phyloP scores from a whole-genome alignment of 208 protist genomes.

The Wallacemonas rigidus region DNA sequence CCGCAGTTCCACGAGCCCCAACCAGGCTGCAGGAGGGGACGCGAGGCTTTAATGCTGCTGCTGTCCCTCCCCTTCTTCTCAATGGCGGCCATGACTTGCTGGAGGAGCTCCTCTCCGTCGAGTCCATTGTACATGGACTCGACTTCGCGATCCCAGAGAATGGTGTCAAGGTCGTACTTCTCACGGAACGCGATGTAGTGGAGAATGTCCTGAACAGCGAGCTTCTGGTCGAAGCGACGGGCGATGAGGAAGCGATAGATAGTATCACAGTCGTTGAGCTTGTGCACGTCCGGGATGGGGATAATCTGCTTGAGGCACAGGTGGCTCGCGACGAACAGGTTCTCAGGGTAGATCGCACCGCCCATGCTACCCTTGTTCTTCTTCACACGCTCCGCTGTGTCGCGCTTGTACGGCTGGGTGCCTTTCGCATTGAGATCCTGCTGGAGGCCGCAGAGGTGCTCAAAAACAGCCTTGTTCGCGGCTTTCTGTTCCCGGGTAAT shows the following conservation, averaged over 20 bases:
- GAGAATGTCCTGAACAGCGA: conserved; percentile 37
- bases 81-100: conserved; percentile 36
- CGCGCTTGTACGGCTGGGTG: conserved; percentile 25
- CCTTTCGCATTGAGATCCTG: conserved; percentile 36
- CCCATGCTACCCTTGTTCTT: conserved; percentile 25
- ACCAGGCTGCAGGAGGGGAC: conserved; percentile 55
- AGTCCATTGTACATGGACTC: conserved; percentile 46
- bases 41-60: conserved; percentile 35
- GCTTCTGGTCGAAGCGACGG: conserved; percentile 34
- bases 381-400: conserved; percentile 23
- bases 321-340: conserved; percentile 26
- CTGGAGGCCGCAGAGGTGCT: conserved; percentile 38
- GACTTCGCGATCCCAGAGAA: conserved; percentile 57
- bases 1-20: conserved; percentile 61
- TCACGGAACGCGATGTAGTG: conserved; percentile 61
- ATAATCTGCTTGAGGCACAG: conserved; percentile 44
- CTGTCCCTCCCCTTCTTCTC: conserved; percentile 21
- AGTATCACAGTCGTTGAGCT: conserved; percentile 54
- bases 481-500: conserved; percentile 36
- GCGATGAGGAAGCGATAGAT: conserved; percentile 72
- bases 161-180: conserved; percentile 48
- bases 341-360: conserved; percentile 41
- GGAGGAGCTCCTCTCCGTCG: conserved; percentile 50
- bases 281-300: conserved; percentile 61
- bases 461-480: conserved; percentile 44